Percentiles rank a stretch among this genome's conserved stretches.
Conservation (phyloP, 2,329 filamentous ascomycete genomes). For the Epichloe uncinata region DNA sequence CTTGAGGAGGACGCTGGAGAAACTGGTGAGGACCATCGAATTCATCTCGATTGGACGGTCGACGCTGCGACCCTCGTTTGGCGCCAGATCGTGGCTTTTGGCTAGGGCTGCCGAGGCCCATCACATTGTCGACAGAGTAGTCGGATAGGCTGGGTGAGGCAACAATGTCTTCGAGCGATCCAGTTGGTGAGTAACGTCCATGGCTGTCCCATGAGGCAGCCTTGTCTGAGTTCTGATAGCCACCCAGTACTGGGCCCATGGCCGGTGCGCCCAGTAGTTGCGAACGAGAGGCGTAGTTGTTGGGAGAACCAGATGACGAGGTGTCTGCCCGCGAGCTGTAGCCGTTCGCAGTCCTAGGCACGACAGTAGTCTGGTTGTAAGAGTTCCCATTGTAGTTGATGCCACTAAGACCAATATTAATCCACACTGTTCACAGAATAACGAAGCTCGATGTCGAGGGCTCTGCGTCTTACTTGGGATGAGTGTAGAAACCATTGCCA, state of each 20-base stretch:
- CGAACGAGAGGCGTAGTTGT: slow-evolving; percentile 27
- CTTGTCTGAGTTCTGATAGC: slow-evolving; percentile 26
- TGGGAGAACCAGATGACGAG: slow-evolving; percentile 24
- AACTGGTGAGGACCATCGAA: slow-evolving; percentile 82
- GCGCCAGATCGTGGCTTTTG: slow-evolving; percentile 31
- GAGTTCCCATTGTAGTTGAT: slow-evolving; percentile 27
- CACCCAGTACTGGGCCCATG: slow-evolving; percentile 16
- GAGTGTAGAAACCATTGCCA: slow-evolving; percentile 23
- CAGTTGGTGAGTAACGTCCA: slow-evolving; percentile 41
- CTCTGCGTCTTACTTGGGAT: slow-evolving; percentile 24
- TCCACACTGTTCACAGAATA: slow-evolving; percentile 1
- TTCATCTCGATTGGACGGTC: slow-evolving; percentile 72
- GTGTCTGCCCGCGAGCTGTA: slow-evolving; percentile 27
- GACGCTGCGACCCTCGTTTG: slow-evolving; percentile 45
- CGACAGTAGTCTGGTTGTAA: slow-evolving; percentile 15
- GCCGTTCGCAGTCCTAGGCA: slow-evolving; percentile 15
- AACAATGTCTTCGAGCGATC: slow-evolving; percentile 45
- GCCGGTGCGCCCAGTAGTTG: slow-evolving; percentile 26
- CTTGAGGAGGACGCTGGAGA: slow-evolving; percentile 56
- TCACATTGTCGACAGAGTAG: slow-evolving; percentile 41
- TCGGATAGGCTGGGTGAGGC: slow-evolving; percentile 47
- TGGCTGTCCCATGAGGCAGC: slow-evolving; percentile 22
- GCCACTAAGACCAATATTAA: slow-evolving; percentile 27
- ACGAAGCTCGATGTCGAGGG: neutral
- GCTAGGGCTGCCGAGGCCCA: slow-evolving; percentile 25